phyloP scores from a whole-genome alignment of 345 rosid species.

The Brassica napus region Da-Ae NC_063446.1:39968001-39968500 shows the following conservation, averaged over 20 bases:
- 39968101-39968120: neutral
- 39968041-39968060: neutral
- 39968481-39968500: conserved; percentile 21
- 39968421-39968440: no score
- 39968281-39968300: conserved; percentile 44
- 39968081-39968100: neutral
- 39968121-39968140: no score
- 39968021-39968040: neutral
- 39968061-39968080: neutral
- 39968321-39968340: conserved; percentile 29
- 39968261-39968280: conserved; percentile 72
- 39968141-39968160: neutral
- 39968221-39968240: no score
- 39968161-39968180: conserved; percentile 1
- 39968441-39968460: no score
- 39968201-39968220: no score
- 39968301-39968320: conserved; percentile 61
- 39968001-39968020: neutral
- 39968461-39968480: no score
- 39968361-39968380: neutral
- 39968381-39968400: no score
- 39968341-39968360: neutral
- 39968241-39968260: no score
- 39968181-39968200: no score
- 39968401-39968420: no score